These are phyloP conservation scores for Amoeboaphelidium occidentale DNA, from an alignment of 371 early-diverging fungal genomes.

Conservation along the genomic window DNA sequence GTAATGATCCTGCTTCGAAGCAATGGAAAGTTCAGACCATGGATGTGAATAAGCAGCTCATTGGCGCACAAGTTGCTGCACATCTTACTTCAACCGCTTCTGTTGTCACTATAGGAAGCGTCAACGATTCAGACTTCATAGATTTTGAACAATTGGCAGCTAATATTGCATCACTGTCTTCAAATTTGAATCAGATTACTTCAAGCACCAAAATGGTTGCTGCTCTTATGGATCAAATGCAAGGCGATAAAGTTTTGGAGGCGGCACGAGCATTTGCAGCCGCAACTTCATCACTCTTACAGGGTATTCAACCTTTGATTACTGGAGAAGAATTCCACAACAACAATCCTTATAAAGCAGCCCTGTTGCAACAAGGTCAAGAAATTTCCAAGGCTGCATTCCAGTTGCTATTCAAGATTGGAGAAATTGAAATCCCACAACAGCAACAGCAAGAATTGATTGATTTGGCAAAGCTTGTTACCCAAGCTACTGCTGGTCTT, in stretches of 20 bases:
- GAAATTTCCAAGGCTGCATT: conserved; percentile 9
- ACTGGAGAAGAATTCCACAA: conserved; percentile 9
- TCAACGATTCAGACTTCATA: conserved; percentile 12
- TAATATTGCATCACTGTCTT: conserved; percentile 12
- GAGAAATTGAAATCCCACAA: conserved; percentile 15
- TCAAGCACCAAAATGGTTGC: conserved; percentile 15
- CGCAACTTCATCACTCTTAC: conserved; percentile 10
- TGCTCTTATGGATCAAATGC: conserved; percentile 7
- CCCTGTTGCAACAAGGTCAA: conserved; percentile 9
- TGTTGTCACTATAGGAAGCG: conserved; percentile 14
- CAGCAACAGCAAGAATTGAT: conserved; percentile 13
- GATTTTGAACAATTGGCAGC: conserved; percentile 17
- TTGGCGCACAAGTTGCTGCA: conserved; percentile 14
- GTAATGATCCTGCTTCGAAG: conserved; percentile 14
- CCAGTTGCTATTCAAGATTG: conserved; percentile 11
- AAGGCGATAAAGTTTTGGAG: conserved; percentile 9
- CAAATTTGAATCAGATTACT: conserved; percentile 15
- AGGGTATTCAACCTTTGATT: conserved; percentile 11
- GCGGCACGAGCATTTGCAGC: conserved; percentile 11
- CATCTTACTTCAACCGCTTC: conserved; percentile 17
- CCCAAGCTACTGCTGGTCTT: conserved; percentile 8
- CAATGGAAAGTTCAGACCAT: conserved; percentile 21
- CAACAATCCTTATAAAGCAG: conserved; percentile 2
- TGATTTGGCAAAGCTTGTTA: conserved; percentile 12
- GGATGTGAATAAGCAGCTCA: conserved; percentile 15